These are phyloP conservation scores for Citrus medica DNA, from an alignment of 345 rosid genomes.

Conservation along the genomic window DNA sequence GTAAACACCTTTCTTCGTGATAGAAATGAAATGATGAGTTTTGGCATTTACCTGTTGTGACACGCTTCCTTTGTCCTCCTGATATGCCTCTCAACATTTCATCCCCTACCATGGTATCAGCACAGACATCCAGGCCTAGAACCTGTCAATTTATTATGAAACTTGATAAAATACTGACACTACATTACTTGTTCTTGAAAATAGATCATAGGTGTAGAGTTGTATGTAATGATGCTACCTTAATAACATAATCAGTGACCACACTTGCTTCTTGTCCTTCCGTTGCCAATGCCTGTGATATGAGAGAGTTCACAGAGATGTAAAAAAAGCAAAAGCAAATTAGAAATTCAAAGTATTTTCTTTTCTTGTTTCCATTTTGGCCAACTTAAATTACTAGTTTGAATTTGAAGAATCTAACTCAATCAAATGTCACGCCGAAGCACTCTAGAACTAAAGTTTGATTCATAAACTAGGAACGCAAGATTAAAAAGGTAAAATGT, in stretches of 20 bases:
- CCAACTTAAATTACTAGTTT: no score
- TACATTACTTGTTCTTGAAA: no score
- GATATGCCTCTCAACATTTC: conserved; percentile 64
- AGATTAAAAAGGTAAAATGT: no score
- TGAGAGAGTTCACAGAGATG: not conserved
- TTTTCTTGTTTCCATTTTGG: no score
- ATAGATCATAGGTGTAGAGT: not conserved
- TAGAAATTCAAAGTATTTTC: no score
- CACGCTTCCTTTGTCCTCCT: conserved; percentile 66
- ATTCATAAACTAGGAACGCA: no score
- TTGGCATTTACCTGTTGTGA: conserved; percentile 46
- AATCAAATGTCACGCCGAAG: no score
- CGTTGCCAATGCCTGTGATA: conserved; percentile 39
- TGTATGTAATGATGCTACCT: conserved; percentile 27
- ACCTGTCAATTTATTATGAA: conserved; percentile 32
- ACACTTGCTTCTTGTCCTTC: conserved; percentile 46
- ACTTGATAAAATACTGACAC: not conserved
- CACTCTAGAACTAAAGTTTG: no score
- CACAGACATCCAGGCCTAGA: conserved; percentile 57
- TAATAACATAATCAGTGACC: conserved; percentile 48
- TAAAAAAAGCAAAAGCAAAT: not conserved
- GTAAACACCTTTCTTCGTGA: no score
- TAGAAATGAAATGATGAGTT: not conserved
- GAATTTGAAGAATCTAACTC: not conserved
- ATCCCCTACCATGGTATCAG: conserved; percentile 56